A percentile compares a stretch with the other conserved stretches of the same genome.
These are phyloP conservation scores for Rhizodiscina lignyota DNA, from an alignment of 495 filamentous ascomycete species.

Conservation along the genomic window DNA sequence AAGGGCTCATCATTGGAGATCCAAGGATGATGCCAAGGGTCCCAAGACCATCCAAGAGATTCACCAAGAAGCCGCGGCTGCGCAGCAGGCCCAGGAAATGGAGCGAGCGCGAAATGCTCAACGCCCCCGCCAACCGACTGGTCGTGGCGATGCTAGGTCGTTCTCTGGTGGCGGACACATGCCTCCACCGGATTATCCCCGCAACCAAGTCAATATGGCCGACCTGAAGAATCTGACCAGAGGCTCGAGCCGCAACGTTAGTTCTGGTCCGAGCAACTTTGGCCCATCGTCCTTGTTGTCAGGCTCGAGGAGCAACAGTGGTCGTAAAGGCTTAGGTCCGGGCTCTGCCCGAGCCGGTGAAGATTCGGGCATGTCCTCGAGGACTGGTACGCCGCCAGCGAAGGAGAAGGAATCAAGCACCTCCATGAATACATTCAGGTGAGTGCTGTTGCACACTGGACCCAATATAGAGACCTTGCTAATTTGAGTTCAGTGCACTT, in stretches of 20 bases:
- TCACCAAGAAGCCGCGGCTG: slow-evolving; percentile 63
- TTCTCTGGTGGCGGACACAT: slow-evolving; percentile 48
- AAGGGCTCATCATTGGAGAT: slow-evolving; percentile 53
- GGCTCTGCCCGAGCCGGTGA: slow-evolving; percentile 54
- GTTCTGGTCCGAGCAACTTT: slow-evolving; percentile 36
- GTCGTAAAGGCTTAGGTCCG: slow-evolving; percentile 56
- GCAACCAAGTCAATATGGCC: slow-evolving; percentile 72
- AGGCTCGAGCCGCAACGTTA: slow-evolving; percentile 37
- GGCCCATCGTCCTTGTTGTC: slow-evolving; percentile 70
- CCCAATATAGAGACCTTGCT: slow-evolving; percentile 3
- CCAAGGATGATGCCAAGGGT: slow-evolving; percentile 80
- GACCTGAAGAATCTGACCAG: slow-evolving; percentile 64
- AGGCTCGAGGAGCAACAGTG: slow-evolving; percentile 61
- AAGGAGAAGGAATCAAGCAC: slow-evolving; percentile 46
- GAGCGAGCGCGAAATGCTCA: slow-evolving; percentile 43
- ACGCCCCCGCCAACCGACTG: slow-evolving; percentile 44
- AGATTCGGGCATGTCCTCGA: slow-evolving; percentile 68
- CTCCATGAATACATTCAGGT: slow-evolving; percentile 84
- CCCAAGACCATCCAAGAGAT: slow-evolving; percentile 93
- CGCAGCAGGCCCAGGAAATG: slow-evolving; percentile 43
- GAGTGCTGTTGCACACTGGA: slow-evolving; percentile 11
- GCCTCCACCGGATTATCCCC: slow-evolving; percentile 50
- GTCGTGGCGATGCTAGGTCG: slow-evolving; percentile 73
- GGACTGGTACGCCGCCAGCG: slow-evolving; percentile 70
- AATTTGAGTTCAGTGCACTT: slow-evolving; percentile 33